Evolutionary conservation across 805 yeast genomes (phyloP).

Genomic region (Pichia nanzhaoensis): DNA sequence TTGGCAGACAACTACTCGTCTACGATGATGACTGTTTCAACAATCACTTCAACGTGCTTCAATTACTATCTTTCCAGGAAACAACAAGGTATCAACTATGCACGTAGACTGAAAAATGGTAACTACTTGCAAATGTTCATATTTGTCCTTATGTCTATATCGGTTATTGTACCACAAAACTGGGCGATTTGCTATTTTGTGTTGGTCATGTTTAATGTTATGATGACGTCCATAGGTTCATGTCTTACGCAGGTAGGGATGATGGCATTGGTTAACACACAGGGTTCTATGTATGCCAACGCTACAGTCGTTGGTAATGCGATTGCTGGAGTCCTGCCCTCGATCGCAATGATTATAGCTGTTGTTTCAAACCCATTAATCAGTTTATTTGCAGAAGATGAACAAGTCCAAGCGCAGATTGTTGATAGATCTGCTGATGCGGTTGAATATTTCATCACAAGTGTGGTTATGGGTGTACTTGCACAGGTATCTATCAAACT

Average conservation of each 20-base stretch:
- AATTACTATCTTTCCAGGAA: slow-evolving; percentile 58
- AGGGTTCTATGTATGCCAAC: slow-evolving; percentile 68
- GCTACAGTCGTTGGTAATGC: slow-evolving; percentile 95
- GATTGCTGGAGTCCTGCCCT: slow-evolving; percentile 87
- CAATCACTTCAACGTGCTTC: slow-evolving; percentile 54
- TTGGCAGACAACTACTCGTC: slow-evolving; percentile 61
- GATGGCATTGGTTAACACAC: slow-evolving; percentile 75
- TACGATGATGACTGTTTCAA: slow-evolving; percentile 83
- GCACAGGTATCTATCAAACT: slow-evolving; percentile 19
- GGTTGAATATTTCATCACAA: slow-evolving; percentile 34
- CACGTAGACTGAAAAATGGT: slow-evolving; percentile 53
- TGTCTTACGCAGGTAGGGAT: slow-evolving; percentile 85
- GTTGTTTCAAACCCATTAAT: slow-evolving; percentile 26
- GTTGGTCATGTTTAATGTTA: slow-evolving; percentile 55
- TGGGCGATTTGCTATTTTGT: slow-evolving; percentile 37
- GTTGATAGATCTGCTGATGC: slow-evolving; percentile 25
- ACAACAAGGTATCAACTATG: slow-evolving; percentile 56
- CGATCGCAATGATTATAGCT: slow-evolving; percentile 56
- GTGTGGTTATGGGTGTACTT: slow-evolving; percentile 17
- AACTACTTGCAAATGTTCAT: slow-evolving; percentile 47
- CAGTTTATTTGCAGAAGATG: slow-evolving; percentile 3
- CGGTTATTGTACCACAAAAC: slow-evolving; percentile 32
- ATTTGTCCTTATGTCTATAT: slow-evolving; percentile 51
- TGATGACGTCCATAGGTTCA: slow-evolving; percentile 65
- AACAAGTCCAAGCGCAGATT: slow-evolving; percentile 5